These are phyloP conservation scores for Colletotrichum musicola DNA, from an alignment of 2,329 filamentous ascomycete genomes.

Conservation along the genomic window DNA sequence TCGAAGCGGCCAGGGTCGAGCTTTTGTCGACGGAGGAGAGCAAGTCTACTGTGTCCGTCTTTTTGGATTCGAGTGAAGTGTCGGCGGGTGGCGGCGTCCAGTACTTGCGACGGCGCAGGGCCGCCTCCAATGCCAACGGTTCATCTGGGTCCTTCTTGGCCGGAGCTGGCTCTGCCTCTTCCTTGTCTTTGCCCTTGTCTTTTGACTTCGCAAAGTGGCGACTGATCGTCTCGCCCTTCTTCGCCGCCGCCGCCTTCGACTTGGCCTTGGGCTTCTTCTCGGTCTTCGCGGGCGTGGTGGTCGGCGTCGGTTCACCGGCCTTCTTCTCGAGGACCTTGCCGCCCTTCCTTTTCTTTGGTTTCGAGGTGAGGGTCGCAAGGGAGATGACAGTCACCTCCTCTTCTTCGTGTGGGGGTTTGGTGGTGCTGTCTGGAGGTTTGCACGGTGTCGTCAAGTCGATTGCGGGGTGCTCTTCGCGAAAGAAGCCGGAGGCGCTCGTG, in stretches of 20 bases:
- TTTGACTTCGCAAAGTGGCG: conserved; percentile 47
- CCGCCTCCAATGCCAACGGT: conserved; percentile 58
- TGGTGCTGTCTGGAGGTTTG: neutral
- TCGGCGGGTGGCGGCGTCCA: conserved; percentile 76
- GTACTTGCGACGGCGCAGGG: conserved; percentile 67
- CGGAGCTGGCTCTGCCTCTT: neutral
- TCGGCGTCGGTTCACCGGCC: conserved; percentile 23
- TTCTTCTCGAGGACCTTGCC: conserved; percentile 36
- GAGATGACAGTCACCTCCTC: conserved; percentile 25
- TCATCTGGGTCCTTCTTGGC: conserved; percentile 42
- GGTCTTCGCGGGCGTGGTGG: conserved; percentile 8
- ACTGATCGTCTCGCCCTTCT: conserved; percentile 50
- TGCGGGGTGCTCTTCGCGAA: conserved; percentile 21
- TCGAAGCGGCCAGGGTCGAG: conserved; percentile 34
- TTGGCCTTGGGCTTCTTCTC: conserved; percentile 34
- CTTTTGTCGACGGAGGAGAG: conserved; percentile 44
- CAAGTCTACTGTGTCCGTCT: conserved; percentile 49
- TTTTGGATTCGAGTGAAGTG: conserved; percentile 46
- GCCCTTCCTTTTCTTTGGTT: conserved; percentile 33
- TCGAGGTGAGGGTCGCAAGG: conserved; percentile 23
- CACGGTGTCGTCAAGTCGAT: conserved; percentile 38
- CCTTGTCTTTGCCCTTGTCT: conserved; percentile 42
- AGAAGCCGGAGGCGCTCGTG: conserved; percentile 18
- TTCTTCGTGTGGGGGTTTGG: conserved; percentile 10
- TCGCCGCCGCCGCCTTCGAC: conserved; percentile 42